A percentile compares a stretch with the other conserved stretches of the same genome.
Conservation (phyloP, 192 early-diverging fungal genomes). For the Podila clonocystis region DNA sequence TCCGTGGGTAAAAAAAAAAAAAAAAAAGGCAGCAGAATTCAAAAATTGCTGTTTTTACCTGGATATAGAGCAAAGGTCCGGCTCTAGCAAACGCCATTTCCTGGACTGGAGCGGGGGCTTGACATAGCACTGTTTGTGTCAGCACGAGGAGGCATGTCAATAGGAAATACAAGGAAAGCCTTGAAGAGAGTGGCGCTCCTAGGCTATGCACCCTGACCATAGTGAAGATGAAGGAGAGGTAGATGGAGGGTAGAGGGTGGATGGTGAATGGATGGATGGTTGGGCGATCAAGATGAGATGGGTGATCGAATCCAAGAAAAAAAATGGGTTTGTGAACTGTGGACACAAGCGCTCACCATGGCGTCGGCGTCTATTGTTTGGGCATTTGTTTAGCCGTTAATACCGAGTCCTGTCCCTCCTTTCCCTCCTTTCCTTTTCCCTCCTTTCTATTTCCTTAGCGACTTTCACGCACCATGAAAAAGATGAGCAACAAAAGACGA, state of each 20-base stretch:
- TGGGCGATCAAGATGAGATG: no score
- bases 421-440: no score
- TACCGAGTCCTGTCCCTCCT: no score
- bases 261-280: no score
- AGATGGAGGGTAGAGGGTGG: background rate
- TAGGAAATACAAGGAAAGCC: background rate
- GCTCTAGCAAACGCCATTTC: conserved; percentile 20
- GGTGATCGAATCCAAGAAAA: background rate
- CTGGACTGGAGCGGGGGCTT: conserved; percentile 4
- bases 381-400: no score
- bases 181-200: no score
- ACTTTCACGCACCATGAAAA: no score
- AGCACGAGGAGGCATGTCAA: background rate
- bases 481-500: no score
- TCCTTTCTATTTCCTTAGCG: no score
- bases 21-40: background rate
- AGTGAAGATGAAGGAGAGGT: background rate
- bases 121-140: background rate
- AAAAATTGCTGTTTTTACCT: background rate
- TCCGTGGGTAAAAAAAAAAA: background rate
- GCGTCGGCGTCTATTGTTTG: no score
- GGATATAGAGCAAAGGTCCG: conserved; percentile 14
- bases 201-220: background rate
- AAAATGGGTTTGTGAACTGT: background rate
- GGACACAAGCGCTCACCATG: background rate